phyloP scores from a whole-genome alignment of 2,329 filamentous ascomycete species.

The Aphanocladium album region DNA sequence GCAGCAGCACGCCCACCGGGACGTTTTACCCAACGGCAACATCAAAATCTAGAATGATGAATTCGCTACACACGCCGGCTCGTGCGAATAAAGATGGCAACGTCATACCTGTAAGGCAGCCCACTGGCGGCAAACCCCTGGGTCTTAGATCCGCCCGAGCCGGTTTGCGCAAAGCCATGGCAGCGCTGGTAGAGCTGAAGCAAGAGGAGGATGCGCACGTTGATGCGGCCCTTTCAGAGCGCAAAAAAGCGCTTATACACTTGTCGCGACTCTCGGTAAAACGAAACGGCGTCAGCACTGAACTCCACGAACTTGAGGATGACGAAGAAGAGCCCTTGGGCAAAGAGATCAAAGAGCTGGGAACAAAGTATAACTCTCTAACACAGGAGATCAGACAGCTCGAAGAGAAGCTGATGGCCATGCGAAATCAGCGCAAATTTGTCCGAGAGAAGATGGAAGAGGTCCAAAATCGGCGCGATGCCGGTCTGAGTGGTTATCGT shows the following conservation, averaged over 20 bases:
- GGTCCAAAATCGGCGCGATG: constrained; percentile 60
- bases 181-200: constrained; percentile 60
- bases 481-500: constrained; percentile 66
- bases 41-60: constrained; percentile 35
- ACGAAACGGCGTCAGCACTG: constrained; percentile 42
- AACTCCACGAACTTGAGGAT: constrained; percentile 50
- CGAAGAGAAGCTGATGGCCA: constrained; percentile 56
- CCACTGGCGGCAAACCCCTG: constrained; percentile 42
- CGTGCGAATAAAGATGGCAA: constrained; percentile 37
- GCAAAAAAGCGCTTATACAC: constrained; percentile 53
- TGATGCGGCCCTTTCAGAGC: constrained; percentile 48
- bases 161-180: constrained; percentile 59
- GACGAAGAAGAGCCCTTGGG: constrained; percentile 55
- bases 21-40: constrained; percentile 35
- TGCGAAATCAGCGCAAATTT: constrained; percentile 56
- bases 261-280: constrained; percentile 50
- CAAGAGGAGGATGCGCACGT: constrained; percentile 61
- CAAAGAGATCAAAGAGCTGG: constrained; percentile 56
- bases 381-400: constrained; percentile 60
- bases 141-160: constrained; percentile 59
- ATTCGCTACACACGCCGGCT: constrained; percentile 37
- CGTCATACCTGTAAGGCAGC: constrained; percentile 59
- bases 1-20: constrained; percentile 37
- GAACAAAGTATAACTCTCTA: constrained; percentile 47
- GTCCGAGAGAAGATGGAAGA: constrained; percentile 57